Percentiles rank a stretch among this genome's conserved stretches.
These are phyloP conservation scores for Urtica urens DNA, from an alignment of 306 rosid species.

Conservation along the genomic window DNA sequence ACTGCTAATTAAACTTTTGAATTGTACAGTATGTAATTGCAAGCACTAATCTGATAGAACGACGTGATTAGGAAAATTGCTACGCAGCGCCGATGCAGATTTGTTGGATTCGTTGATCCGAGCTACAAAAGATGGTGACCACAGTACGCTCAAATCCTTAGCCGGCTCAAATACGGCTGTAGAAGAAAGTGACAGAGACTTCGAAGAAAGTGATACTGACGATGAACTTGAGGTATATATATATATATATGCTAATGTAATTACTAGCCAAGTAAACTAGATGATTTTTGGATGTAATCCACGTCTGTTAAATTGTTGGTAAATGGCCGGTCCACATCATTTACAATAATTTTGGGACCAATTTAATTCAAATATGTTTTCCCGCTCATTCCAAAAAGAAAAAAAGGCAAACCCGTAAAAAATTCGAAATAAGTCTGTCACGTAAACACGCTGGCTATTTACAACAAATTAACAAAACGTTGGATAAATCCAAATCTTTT, in stretches of 20 bases:
- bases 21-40: no score
- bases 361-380: background rate
- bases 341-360: no score
- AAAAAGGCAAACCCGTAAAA: no score
- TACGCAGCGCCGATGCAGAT: constrained; percentile 59
- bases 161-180: constrained; percentile 23
- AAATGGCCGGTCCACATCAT: no score
- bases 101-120: constrained; percentile 66
- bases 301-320: no score
- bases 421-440: no score
- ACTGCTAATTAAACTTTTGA: background rate
- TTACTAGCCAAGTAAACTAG: no score
- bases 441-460: no score
- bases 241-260: background rate
- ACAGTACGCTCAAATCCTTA: constrained; percentile 47
- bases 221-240: constrained; percentile 50
- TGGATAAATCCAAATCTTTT: no score
- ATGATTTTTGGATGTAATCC: no score
- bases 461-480: no score
- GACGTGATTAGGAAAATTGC: constrained; percentile 53
- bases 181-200: constrained; percentile 31
- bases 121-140: constrained; percentile 64
- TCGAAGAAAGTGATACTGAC: constrained; percentile 34
- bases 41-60: constrained; percentile 12
- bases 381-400: background rate